phyloP scores from a whole-genome alignment of 169 alveolate species.

The Plasmodium gaboni region DNA sequence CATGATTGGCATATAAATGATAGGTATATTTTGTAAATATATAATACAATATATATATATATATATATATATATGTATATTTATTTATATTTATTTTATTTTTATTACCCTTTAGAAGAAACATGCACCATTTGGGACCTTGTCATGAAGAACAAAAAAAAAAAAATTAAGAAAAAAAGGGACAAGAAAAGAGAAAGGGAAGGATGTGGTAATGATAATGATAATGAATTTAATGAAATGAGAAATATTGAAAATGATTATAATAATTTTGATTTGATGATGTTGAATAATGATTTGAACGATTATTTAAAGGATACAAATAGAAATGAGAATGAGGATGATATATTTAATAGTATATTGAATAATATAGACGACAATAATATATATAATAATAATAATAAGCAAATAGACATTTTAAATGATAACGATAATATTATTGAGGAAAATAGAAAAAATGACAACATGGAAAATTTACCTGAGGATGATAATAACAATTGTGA shows the following conservation, averaged over 20 bases:
- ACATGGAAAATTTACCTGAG: not conserved
- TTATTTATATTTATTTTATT: not conserved
- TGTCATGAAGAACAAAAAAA: constrained; percentile 7
- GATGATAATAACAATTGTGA: constrained; percentile 12
- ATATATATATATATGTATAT: not conserved
- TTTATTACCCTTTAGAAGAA: not conserved
- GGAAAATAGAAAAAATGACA: not conserved
- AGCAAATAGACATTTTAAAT: not conserved
- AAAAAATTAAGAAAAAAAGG: not conserved
- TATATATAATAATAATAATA: constrained; percentile 17
- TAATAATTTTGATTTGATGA: constrained; percentile 15
- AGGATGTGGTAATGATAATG: not conserved
- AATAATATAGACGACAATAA: constrained; percentile 10
- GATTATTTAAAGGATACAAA: not conserved
- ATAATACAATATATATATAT: not conserved
- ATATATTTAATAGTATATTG: constrained; percentile 21
- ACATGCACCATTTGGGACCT: constrained; percentile 20
- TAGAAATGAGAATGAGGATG: constrained; percentile 2
- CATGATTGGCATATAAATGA: not conserved
- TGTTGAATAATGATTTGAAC: constrained; percentile 9
- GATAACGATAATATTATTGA: not conserved
- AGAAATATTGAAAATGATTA: not conserved
- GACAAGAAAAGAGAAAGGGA: not conserved
- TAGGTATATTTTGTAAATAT: too few species aligned
- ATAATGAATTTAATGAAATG: not conserved